Evolutionary conservation across 495 filamentous ascomycete genomes (phyloP).

Genomic region (Penicillium fimorum): DNA sequence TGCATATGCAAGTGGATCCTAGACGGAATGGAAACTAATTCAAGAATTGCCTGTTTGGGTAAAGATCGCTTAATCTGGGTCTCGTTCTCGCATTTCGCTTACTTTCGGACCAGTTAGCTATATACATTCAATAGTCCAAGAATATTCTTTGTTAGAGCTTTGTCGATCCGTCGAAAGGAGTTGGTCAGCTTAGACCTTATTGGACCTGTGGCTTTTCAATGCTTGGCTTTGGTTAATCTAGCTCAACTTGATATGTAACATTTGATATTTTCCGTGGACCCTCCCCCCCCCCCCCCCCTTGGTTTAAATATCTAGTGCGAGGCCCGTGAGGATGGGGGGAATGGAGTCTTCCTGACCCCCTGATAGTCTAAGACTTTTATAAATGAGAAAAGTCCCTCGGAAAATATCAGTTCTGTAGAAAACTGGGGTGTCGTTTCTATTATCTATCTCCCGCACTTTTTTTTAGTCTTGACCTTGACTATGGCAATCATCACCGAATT

Average conservation of each 20-base stretch:
- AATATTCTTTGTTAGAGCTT: neutral
- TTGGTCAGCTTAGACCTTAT: neutral
- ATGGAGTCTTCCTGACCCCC: neutral
- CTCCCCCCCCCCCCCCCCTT: neutral
- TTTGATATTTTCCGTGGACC: neutral
- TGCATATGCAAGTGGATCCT: conserved; percentile 6
- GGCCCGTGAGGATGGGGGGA: neutral
- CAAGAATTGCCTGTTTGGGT: conserved; percentile 16
- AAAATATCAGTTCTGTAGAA: neutral
- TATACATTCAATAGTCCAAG: neutral
- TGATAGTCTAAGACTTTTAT: neutral
- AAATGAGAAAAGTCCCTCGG: neutral
- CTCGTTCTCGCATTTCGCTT: conserved; percentile 9
- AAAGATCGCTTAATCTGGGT: conserved; percentile 13
- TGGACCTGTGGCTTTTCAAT: neutral
- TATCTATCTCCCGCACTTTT: neutral
- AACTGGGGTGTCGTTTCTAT: neutral
- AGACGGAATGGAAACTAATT: neutral
- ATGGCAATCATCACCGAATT: conserved; percentile 31
- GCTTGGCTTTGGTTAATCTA: neutral
- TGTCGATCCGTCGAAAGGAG: neutral
- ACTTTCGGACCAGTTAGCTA: neutral
- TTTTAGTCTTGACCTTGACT: neutral
- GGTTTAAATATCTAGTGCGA: neutral
- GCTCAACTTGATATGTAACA: conserved; percentile 1